A percentile compares a stretch with the other conserved stretches of the same genome.
Evolutionary conservation across 2,329 filamentous ascomycete genomes (phyloP).

Genomic region (Xylariaceae sp.): DNA sequence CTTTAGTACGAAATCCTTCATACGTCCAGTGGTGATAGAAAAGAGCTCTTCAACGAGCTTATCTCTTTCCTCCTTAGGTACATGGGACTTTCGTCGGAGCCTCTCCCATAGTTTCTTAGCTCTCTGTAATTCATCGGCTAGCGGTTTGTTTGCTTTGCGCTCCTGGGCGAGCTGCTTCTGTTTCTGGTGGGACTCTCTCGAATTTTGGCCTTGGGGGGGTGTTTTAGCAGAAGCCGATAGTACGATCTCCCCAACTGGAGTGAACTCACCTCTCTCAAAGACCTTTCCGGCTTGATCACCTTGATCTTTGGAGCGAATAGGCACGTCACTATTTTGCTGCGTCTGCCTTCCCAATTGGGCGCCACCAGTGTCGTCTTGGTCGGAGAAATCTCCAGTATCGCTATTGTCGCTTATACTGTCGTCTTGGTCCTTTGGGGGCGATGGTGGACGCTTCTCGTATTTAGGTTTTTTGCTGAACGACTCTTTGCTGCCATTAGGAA

Average conservation of each 20-base stretch:
- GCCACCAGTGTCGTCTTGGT: conserved; percentile 62
- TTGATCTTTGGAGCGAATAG: conserved; percentile 39
- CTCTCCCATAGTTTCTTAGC: conserved; percentile 98
- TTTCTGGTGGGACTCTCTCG: conserved; percentile 88
- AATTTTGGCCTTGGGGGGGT: conserved; percentile 60
- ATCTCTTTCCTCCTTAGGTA: conserved; percentile 86
- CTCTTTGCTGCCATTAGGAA: conserved; percentile 57
- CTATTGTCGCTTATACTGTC: conserved; percentile 44
- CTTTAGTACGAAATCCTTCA: conserved; percentile 97
- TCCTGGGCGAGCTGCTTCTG: conserved; percentile 89
- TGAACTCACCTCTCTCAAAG: conserved; percentile 50
- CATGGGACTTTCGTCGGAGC: conserved; percentile 89
- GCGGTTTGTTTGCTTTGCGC: conserved; percentile 89
- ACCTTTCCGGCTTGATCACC: conserved; percentile 44
- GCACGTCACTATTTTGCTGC: conserved; percentile 42
- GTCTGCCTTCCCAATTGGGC: conserved; percentile 49
- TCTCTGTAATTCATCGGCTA: conserved; percentile 85
- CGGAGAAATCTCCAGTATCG: conserved; percentile 51
- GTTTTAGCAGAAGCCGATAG: conserved; percentile 23
- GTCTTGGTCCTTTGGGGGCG: conserved; percentile 48
- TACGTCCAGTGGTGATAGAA: conserved; percentile 84
- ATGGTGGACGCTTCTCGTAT: conserved; percentile 44
- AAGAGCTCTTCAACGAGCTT: conserved; percentile 89
- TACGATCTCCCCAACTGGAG: not conserved
- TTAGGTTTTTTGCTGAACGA: conserved; percentile 43